phyloP scores from a whole-genome alignment of 441 rosid species.

The Aleurites moluccanus region DNA sequence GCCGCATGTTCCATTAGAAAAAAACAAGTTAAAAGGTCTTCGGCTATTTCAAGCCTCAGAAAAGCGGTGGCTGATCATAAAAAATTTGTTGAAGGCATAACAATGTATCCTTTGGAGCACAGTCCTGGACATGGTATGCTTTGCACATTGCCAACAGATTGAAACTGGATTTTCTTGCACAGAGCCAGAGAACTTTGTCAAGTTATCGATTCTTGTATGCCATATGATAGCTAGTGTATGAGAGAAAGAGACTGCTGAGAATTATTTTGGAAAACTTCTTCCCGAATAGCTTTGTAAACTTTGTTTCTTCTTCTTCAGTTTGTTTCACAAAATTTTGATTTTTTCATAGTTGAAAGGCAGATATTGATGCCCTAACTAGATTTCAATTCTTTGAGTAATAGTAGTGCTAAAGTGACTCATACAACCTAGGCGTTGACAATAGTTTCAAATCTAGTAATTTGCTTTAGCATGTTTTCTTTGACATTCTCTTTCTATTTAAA shows the following conservation, averaged over 20 bases:
- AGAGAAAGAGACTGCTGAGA: conserved; percentile 3
- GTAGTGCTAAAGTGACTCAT: not conserved
- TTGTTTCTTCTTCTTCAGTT: not conserved
- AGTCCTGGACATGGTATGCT: conserved; percentile 78
- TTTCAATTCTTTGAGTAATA: not conserved
- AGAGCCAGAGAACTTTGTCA: conserved; percentile 20
- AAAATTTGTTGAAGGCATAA: conserved; percentile 55
- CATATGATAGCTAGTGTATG: not conserved
- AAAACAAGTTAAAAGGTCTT: conserved; percentile 46
- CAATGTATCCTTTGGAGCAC: conserved; percentile 80
- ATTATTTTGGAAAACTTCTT: conserved; percentile 3
- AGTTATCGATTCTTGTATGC: conserved; percentile 19
- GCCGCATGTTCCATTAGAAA: conserved; percentile 62
- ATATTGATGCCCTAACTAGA: not conserved
- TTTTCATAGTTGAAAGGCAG: not conserved
- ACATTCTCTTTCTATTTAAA: too few relatives aligned
- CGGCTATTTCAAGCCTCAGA: conserved; percentile 35
- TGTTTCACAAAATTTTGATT: conserved; percentile 12
- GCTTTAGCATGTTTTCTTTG: too few relatives aligned
- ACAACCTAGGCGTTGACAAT: too few relatives aligned
- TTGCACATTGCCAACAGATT: conserved; percentile 51
- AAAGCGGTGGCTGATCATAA: conserved; percentile 60
- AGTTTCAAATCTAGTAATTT: too few relatives aligned
- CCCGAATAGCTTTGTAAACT: not conserved
- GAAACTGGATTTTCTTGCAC: conserved; percentile 11